Percentiles rank a stretch among this genome's conserved stretches.
Conservation (phyloP, 2,329 filamentous ascomycete genomes). For the Xylaria sp. region DNA sequence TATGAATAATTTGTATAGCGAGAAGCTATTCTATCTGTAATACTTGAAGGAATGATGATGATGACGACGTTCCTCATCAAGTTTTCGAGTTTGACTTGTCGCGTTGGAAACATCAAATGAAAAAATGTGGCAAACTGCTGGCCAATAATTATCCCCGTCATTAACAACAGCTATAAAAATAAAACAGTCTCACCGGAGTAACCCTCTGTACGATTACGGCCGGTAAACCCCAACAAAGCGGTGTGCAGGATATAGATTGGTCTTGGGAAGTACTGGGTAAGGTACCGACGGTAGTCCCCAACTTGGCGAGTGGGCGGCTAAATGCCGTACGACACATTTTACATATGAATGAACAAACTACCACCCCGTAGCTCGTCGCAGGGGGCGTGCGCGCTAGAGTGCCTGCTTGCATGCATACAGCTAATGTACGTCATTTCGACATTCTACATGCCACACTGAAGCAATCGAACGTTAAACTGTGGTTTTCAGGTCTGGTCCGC, state of each 20-base stretch:
- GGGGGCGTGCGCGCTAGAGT: not conserved
- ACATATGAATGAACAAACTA: slow-evolving; percentile 9
- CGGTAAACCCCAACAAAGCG: not conserved
- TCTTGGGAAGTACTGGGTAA: slow-evolving; percentile 20
- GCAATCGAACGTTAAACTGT: not conserved
- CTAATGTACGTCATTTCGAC: not conserved
- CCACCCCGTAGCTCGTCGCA: not conserved
- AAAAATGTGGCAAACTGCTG: not conserved
- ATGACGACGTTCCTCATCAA: not conserved
- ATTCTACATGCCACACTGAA: not conserved
- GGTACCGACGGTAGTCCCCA: slow-evolving; percentile 2
- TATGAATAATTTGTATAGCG: not conserved
- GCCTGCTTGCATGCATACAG: slow-evolving; percentile 13
- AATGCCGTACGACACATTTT: slow-evolving; percentile 12
- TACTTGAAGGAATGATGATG: not conserved
- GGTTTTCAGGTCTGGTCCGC: not conserved
- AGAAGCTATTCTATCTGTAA: not conserved
- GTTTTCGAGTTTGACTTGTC: not conserved
- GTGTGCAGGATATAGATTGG: slow-evolving; percentile 5
- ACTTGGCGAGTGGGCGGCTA: slow-evolving; percentile 27
- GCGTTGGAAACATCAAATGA: not conserved
- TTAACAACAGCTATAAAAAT: not conserved
- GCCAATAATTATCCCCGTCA: not conserved
- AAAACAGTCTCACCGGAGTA: not conserved
- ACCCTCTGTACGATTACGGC: not conserved